A percentile compares a stretch with the other conserved stretches of the same genome.
Conservation (phyloP, 2,329 filamentous ascomycete species). For the Talaromyces islandicus region DNA sequence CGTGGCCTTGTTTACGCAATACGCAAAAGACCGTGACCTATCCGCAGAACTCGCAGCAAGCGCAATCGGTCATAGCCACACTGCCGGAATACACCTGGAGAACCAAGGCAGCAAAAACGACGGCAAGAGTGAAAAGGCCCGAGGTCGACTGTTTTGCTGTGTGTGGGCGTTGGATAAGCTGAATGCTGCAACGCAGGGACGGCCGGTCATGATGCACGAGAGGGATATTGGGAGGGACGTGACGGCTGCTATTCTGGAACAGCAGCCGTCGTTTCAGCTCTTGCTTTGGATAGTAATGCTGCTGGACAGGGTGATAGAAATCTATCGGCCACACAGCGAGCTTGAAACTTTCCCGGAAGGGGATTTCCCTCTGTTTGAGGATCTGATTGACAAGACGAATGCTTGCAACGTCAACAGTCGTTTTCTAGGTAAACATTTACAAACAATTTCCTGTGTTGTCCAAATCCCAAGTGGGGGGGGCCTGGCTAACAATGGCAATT, state of each 20-base stretch:
- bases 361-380: constrained; percentile 24
- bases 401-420: constrained; percentile 18
- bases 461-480: too few relatives aligned
- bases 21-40: constrained; percentile 49
- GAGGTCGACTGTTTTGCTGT: constrained; percentile 47
- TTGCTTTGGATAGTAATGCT: constrained; percentile 51
- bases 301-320: constrained; percentile 54
- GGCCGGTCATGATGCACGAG: constrained; percentile 56
- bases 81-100: constrained; percentile 50
- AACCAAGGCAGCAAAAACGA: background rate
- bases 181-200: constrained; percentile 54
- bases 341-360: constrained; percentile 26
- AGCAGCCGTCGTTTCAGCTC: constrained; percentile 52
- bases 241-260: constrained; percentile 45
- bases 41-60: constrained; percentile 49
- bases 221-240: constrained; percentile 53
- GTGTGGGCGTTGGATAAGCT: constrained; percentile 58
- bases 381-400: constrained; percentile 17
- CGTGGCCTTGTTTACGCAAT: constrained; percentile 55
- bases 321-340: constrained; percentile 49
- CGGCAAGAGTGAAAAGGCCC: constrained; percentile 15
- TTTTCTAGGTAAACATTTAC: constrained; percentile 10
- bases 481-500: background rate
- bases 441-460: too few relatives aligned
- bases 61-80: constrained; percentile 54